Evolutionary conservation across 345 rosid genomes (phyloP).

Genomic region (Kernera saxatilis): DNA sequence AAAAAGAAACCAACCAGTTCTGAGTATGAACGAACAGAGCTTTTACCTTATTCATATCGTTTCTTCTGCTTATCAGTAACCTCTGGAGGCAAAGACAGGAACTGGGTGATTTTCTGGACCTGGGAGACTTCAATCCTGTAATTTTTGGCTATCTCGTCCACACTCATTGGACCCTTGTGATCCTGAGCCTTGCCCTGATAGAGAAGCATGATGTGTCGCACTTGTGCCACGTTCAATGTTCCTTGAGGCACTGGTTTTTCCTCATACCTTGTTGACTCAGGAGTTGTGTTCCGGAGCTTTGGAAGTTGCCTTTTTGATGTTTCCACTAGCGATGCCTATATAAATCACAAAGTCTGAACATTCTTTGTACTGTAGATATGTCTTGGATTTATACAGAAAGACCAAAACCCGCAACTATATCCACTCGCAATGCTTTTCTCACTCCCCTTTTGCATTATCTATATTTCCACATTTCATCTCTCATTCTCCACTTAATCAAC

Average conservation of each 20-base stretch:
- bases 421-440: background rate
- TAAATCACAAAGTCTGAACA: background rate
- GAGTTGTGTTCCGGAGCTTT: slow-evolving; percentile 63
- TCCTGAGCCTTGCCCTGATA: slow-evolving; percentile 79
- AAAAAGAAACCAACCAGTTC: slow-evolving; percentile 8
- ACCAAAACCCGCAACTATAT: background rate
- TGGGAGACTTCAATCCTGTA: slow-evolving; percentile 54
- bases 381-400: background rate
- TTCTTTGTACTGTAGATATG: background rate
- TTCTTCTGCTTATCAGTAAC: slow-evolving; percentile 28
- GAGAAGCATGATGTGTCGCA: slow-evolving; percentile 67
- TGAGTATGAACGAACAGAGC: background rate
- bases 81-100: slow-evolving; percentile 64
- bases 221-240: slow-evolving; percentile 67
- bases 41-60: slow-evolving; percentile 1
- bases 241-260: slow-evolving; percentile 60
- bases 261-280: slow-evolving; percentile 56
- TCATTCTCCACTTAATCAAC: background rate
- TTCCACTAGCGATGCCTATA: slow-evolving; percentile 66
- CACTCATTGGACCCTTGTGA: slow-evolving; percentile 56
- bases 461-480: background rate
- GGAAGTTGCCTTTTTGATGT: slow-evolving; percentile 71
- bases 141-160: slow-evolving; percentile 58
- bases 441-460: background rate
- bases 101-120: slow-evolving; percentile 54